These are phyloP conservation scores for Fusarium sp. DNA, from an alignment of 2,329 filamentous ascomycete genomes.

Conservation along the genomic window DNA sequence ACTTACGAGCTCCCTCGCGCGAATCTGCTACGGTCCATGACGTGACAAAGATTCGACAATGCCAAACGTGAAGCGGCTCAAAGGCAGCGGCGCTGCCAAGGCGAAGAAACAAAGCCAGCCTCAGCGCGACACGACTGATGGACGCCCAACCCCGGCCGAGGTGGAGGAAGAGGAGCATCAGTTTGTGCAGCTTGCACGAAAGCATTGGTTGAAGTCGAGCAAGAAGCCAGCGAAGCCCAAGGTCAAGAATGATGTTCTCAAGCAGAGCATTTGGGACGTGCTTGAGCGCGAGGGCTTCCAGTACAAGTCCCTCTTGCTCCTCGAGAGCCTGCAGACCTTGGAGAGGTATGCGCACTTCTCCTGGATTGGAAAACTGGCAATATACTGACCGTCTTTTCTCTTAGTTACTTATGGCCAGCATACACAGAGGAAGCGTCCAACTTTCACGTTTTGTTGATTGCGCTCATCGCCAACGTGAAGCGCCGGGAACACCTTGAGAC, in stretches of 20 bases:
- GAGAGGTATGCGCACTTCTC: conserved; percentile 70
- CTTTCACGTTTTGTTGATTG: conserved; percentile 88
- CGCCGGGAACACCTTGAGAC: conserved; percentile 86
- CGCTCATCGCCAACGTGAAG: conserved; percentile 88
- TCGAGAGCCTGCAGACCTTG: conserved; percentile 91
- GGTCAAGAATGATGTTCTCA: conserved; percentile 87
- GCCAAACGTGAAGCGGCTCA: conserved; percentile 71
- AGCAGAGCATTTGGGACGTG: conserved; percentile 88
- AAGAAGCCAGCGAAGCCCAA: conserved; percentile 73
- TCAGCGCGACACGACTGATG: conserved; percentile 55
- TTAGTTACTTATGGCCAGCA: conserved; percentile 91
- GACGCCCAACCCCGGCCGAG: conserved; percentile 68
- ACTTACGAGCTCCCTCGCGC: conserved; percentile 14
- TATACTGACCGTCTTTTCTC: conserved; percentile 39
- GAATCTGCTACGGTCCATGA: conserved; percentile 31
- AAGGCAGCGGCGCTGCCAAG: conserved; percentile 62
- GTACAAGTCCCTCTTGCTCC: conserved; percentile 79
- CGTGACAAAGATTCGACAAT: conserved; percentile 52
- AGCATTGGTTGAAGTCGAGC: conserved; percentile 82
- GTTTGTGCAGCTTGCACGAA: conserved; percentile 82
- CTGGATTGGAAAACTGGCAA: conserved; percentile 12
- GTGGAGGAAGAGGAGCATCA: conserved; percentile 78
- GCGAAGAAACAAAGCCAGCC: conserved; percentile 50
- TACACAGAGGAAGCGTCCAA: conserved; percentile 92
- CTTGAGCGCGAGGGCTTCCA: conserved; percentile 85